Conservation (phyloP, 257 asterid genomes). For the Solanum ahanhuiri region DNA sequence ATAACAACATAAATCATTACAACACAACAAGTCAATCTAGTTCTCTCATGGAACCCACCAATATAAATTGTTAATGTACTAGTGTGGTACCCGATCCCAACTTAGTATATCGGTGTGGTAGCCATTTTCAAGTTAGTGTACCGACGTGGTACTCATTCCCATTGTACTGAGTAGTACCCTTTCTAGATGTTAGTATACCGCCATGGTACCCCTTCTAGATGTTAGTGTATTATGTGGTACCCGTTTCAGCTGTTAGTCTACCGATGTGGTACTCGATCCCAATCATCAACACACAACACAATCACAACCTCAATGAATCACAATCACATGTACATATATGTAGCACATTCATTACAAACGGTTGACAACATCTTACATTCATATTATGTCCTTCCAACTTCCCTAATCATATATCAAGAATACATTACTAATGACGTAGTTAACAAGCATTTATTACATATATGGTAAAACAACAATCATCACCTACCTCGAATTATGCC, state of each 20-base stretch:
- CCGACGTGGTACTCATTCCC: background rate
- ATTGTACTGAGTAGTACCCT: background rate
- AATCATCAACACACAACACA: background rate
- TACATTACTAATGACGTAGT: background rate
- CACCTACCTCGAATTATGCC: background rate
- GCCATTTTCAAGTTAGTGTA: background rate
- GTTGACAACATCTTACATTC: background rate
- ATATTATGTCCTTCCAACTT: background rate
- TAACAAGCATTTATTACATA: background rate
- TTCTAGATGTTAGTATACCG: background rate
- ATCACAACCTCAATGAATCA: background rate
- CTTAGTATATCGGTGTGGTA: background rate
- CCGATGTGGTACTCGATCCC: background rate
- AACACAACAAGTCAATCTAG: background rate
- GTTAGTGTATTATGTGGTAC: background rate
- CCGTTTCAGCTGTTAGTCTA: background rate
- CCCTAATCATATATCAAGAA: background rate
- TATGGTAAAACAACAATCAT: background rate
- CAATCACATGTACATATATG: background rate
- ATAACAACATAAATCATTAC: background rate
- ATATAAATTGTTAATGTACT: background rate
- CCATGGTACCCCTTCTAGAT: background rate
- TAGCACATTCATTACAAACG: background rate
- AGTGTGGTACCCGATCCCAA: background rate
- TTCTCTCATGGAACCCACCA: background rate